Base-by-base conservation (phyloP, 164 flowering plant species). In the Annona cherimola region DNA sequence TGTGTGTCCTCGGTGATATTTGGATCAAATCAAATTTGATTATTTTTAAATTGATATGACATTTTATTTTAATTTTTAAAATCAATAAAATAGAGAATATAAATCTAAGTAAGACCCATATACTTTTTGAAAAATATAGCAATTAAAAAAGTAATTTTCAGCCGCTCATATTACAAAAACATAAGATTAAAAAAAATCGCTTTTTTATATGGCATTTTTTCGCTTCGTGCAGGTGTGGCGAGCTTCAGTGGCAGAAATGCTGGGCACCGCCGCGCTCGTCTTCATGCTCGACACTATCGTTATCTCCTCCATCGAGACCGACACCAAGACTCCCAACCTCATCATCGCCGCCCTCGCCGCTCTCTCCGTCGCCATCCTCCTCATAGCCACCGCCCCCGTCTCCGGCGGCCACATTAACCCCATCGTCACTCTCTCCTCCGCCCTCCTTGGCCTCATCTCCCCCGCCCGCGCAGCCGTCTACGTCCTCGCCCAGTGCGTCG, bases 391-490 rank as follows among this genome's bases (percentile, higher is more conserved):
- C 4, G 65, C 43, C 62, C 89, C 90, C 0, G 50, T 87, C 18
- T 87, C 90, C 20, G 90, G 93, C 1, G 90, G 93, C 72, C 93
- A 87, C 73, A 76, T 85, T 43, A 89, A 84, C 76, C 90, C 93
- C 0, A 68, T 77, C 4, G 69, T 87, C 71, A 79, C 87, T 61
- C 73, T 87, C 74, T 75, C 89, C 0, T 88, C 90, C 2, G 73
- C 77, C 0, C 81, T 89, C 0, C 57, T 82, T 2, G 90, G 93
- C 67, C 77, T 87, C 2, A 78, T 85, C 69, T 81, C 93, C 19
- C 5, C 78, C 14, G 75, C 86, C 0, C 81, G 88, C 0, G 87
- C 93, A 7, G 1, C 64, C 5, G 50, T 86, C 4, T 89, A 86
- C 84, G 84, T 83, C 35, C 3, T 79, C 11, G 89, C 87, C 3